A percentile compares a stretch with the other conserved stretches of the same genome.
These are phyloP conservation scores for Ophiostoma sp. DNA, from an alignment of 2,329 filamentous ascomycete genomes.

Conservation along the genomic window DNA sequence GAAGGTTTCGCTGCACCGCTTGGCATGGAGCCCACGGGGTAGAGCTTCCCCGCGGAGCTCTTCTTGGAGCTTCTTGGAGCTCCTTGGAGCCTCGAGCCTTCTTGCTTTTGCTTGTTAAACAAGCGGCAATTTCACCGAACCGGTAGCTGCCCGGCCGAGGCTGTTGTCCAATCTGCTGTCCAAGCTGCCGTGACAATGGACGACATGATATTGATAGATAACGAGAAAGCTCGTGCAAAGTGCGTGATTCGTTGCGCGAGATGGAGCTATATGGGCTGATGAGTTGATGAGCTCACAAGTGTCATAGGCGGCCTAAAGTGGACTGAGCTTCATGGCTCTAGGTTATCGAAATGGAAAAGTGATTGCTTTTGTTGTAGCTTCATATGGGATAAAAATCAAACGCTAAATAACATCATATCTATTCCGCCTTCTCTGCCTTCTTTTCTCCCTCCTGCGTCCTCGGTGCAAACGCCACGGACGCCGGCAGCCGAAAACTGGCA, in stretches of 20 bases:
- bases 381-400: not conserved
- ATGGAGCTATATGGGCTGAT: not conserved
- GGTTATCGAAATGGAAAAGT: too few relatives aligned
- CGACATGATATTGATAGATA: not conserved
- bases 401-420: not conserved
- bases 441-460: not conserved
- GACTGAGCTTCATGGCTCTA: not conserved
- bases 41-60: not conserved
- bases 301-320: too few relatives aligned
- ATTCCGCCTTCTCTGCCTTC: not conserved
- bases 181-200: not conserved
- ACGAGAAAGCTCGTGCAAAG: not conserved
- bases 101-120: conserved; percentile 1
- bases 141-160: not conserved
- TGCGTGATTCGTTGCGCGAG: not conserved
- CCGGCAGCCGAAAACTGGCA: conserved; percentile 83
- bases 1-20: not conserved
- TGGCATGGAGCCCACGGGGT: conserved; percentile 1
- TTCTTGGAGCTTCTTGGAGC: not conserved
- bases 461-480: conserved; percentile 73
- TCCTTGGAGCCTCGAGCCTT: not conserved
- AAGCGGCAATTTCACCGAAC: conserved; percentile 15
- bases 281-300: not conserved
- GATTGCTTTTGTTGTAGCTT: not conserved
- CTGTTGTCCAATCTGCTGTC: not conserved